phyloP scores from a whole-genome alignment of 495 filamentous ascomycete genomes.

The Aspergillus indologenus region DNA sequence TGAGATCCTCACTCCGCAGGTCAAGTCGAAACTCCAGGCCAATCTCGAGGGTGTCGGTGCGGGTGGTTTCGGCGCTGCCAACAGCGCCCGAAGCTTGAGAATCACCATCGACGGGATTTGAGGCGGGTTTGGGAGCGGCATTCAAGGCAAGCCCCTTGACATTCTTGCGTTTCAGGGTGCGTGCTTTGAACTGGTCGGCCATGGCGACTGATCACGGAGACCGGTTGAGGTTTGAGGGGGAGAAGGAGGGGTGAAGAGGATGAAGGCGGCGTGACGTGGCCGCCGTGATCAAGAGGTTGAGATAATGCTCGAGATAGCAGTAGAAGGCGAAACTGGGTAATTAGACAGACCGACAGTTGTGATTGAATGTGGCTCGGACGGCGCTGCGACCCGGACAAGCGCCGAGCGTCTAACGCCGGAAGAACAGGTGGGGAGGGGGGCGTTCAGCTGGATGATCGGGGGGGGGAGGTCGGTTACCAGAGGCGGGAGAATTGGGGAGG shows the following conservation, averaged over 20 bases:
- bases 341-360: not conserved
- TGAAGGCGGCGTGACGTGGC: conserved; percentile 3
- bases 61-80: conserved; percentile 57
- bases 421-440: conserved; percentile 15
- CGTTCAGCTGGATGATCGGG: not conserved
- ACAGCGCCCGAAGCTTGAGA: conserved; percentile 56
- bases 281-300: conserved; percentile 1
- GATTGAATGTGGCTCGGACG: not conserved
- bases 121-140: conserved; percentile 57
- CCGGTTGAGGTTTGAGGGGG: too few species aligned
- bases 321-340: not conserved
- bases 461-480: not conserved
- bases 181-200: conserved; percentile 80
- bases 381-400: conserved; percentile 20
- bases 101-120: conserved; percentile 57
- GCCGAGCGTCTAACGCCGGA: conserved; percentile 16
- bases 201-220: conserved; percentile 44
- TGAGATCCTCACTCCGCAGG: conserved; percentile 84
- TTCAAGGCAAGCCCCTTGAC: conserved; percentile 89
- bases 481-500: not conserved
- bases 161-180: conserved; percentile 97
- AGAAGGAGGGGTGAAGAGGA: too few species aligned
- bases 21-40: conserved; percentile 95
- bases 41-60: conserved; percentile 84
- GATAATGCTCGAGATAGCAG: not conserved